Percentiles rank a stretch among this genome's conserved stretches.
These are phyloP conservation scores for Kluyveromyces aestuarii DNA, from an alignment of 805 yeast species.

Conservation along the genomic window DNA sequence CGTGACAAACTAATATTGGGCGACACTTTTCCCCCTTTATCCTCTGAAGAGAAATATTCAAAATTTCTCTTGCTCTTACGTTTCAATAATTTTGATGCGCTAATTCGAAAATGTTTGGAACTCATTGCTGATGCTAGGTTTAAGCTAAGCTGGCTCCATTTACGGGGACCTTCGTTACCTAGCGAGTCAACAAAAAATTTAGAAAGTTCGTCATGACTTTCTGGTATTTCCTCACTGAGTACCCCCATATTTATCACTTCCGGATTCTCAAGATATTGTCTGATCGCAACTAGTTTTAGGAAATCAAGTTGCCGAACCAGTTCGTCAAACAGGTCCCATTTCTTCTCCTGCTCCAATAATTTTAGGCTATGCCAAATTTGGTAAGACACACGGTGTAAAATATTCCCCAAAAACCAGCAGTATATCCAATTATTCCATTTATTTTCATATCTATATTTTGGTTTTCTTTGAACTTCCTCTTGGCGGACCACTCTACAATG, in stretches of 20 bases:
- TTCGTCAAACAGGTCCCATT: neutral
- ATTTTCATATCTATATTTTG: neutral
- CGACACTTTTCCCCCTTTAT: neutral
- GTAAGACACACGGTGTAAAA: neutral
- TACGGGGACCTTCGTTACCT: neutral
- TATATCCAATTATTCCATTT: neutral
- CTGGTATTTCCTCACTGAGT: neutral
- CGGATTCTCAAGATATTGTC: neutral
- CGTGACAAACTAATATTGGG: neutral
- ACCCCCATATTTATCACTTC: neutral
- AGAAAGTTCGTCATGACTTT: slow-evolving; percentile 1
- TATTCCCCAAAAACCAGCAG: neutral
- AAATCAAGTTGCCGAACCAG: neutral
- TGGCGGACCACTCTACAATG: neutral
- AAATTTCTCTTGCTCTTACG: neutral
- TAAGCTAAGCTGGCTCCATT: neutral
- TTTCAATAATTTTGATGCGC: neutral
- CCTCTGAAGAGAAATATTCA: neutral
- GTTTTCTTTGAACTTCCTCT: neutral
- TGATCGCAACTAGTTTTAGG: neutral
- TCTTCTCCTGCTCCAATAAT: neutral
- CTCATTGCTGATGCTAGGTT: no score
- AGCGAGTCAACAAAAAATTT: neutral
- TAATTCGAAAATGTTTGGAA: no score
- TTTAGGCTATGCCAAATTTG: slow-evolving; percentile 1